Evolutionary conservation across 2,329 filamentous ascomycete species (phyloP), one percentile per base, ranked within the genome.

Genomic region (Colletotrichum australisinense): DNA sequence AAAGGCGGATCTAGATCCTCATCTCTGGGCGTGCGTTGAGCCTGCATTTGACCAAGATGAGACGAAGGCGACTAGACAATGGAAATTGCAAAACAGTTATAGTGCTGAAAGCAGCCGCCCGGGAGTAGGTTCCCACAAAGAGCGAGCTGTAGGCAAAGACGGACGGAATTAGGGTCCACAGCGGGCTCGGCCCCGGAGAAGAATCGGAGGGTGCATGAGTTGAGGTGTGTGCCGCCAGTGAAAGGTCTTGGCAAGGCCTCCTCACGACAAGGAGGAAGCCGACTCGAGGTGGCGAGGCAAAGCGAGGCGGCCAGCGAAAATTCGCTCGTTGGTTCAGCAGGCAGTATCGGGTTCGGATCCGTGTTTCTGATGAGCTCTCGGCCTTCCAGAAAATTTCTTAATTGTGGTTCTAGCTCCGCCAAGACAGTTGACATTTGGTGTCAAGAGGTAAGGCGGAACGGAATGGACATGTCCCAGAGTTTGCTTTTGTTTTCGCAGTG

Each of bases 161-260:
- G 38, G 65, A 59, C 69, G 66, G 53, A 59, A 7, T n/a, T 35
- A 59, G 46, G 67, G 56, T 62, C 67, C 46, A 70, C 56, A 32
- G 55, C 56, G 67, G 67, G 53, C 70, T 64, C 56, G 67, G 67
- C 67, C 55, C 59, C 70, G 70, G 60, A 57, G 60, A 66, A 62
- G 42, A 49, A 66, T 66, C 67, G 60, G 67, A 60, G 55, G 55
- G 46, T n/a, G 70, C 66, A 73, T 64, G 57, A 69, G 30, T 22
- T 53, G 22, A 49, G 42, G 42, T 19, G 19, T 49, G 19, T 22
- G 42, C 42, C 22, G 42, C 28, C 22, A 38, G 46, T 30, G 56
- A 26, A 30, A 5, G 28, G 55, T 52, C 70, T 73, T 73, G 70
- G 70, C 70, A 24, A 57, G 30, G 28, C 19, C 68, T 62, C 22